Conservation (phyloP, 2,329 filamentous ascomycete species). For the Coniochaeta hoffmannii region DNA sequence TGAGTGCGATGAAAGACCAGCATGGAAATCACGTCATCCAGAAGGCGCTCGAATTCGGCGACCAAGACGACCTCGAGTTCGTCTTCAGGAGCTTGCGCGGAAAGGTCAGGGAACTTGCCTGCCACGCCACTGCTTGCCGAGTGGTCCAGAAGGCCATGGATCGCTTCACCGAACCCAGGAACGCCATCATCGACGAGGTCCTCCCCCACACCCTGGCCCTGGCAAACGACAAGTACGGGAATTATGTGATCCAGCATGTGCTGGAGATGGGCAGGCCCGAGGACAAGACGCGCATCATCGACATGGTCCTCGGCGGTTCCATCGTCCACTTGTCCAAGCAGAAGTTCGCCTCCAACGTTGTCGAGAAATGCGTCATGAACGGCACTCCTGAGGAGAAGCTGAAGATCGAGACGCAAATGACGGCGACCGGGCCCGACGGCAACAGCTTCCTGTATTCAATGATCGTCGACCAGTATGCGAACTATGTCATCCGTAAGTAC, state of each 20-base stretch:
- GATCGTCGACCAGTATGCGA: constrained; percentile 88
- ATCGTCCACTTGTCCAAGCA: constrained; percentile 78
- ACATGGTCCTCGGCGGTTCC: constrained; percentile 62
- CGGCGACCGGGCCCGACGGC: constrained; percentile 52
- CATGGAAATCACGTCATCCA: constrained; percentile 97
- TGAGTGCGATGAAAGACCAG: constrained; percentile 74
- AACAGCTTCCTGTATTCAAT: constrained; percentile 64
- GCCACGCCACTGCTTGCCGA: constrained; percentile 81
- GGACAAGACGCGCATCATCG: constrained; percentile 67
- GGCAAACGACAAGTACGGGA: constrained; percentile 84
- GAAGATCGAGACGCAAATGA: constrained; percentile 59
- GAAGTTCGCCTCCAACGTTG: constrained; percentile 95
- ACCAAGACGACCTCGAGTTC: constrained; percentile 72
- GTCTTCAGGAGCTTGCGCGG: constrained; percentile 75
- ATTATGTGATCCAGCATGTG: constrained; percentile 93
- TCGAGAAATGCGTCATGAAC: constrained; percentile 66
- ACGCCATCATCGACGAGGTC: constrained; percentile 69
- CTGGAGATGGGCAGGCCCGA: constrained; percentile 69
- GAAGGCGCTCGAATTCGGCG: constrained; percentile 79
- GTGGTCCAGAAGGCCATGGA: constrained; percentile 92
- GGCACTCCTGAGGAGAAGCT: constrained; percentile 63
- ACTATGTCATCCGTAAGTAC: constrained; percentile 90
- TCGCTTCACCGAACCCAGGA: constrained; percentile 63
- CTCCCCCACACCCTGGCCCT: constrained; percentile 64
- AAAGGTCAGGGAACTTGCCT: constrained; percentile 65